A percentile compares a stretch with the other conserved stretches of the same genome.
Conservation (phyloP, 2,329 filamentous ascomycete genomes). For the Ambrosiella beaveri region DNA sequence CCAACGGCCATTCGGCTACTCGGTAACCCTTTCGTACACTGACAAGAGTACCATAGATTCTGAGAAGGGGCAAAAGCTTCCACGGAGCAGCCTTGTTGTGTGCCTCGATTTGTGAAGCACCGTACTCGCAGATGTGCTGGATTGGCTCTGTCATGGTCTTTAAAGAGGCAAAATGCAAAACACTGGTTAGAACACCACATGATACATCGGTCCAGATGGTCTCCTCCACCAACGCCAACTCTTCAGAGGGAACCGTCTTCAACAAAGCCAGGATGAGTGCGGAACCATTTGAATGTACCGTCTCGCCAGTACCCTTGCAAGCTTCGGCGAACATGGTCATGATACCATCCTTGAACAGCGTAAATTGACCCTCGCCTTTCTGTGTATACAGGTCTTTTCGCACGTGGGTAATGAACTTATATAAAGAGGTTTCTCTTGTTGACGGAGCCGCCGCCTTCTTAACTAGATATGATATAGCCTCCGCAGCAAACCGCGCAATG, state of each 20-base stretch:
- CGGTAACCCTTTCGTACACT: slow-evolving; percentile 69
- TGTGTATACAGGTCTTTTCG: slow-evolving; percentile 46
- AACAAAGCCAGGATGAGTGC: slow-evolving; percentile 36
- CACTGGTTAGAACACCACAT: slow-evolving; percentile 59
- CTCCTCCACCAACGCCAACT: slow-evolving; percentile 29
- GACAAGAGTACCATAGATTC: slow-evolving; percentile 50
- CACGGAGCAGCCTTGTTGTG: slow-evolving; percentile 12
- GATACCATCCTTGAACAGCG: slow-evolving; percentile 66
- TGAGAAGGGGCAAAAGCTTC: slow-evolving; percentile 27
- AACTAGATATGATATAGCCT: slow-evolving; percentile 84
- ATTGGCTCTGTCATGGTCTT: slow-evolving; percentile 57
- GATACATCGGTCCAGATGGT: slow-evolving; percentile 47
- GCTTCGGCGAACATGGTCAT: slow-evolving; percentile 89
- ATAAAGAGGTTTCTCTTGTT: slow-evolving; percentile 55
- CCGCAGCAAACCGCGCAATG: slow-evolving; percentile 80
- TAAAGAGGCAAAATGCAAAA: slow-evolving; percentile 63
- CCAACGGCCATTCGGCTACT: slow-evolving; percentile 50
- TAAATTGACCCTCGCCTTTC: slow-evolving; percentile 37
- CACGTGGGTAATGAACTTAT: slow-evolving; percentile 53
- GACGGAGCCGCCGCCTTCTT: slow-evolving; percentile 71
- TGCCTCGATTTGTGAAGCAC: slow-evolving; percentile 20
- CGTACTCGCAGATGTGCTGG: slow-evolving; percentile 39
- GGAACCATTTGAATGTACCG: slow-evolving; percentile 41
- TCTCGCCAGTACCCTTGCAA: slow-evolving; percentile 43
- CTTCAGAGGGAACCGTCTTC: slow-evolving; percentile 31